phyloP scores from a whole-genome alignment of 2,329 filamentous ascomycete genomes.

The Sarocladium oryzae region DNA sequence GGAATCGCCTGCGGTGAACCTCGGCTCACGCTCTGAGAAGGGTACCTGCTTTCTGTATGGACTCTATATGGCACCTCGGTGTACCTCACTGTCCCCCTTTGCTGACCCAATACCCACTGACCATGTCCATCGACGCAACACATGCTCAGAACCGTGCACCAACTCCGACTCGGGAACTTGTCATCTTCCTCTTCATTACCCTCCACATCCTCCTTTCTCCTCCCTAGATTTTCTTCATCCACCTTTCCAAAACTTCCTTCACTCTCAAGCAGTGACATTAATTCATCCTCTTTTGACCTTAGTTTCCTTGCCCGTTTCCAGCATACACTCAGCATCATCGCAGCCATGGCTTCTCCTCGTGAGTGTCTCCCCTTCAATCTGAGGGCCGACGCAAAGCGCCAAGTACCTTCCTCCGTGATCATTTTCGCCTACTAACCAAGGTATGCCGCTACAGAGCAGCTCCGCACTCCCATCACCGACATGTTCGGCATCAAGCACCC shows the following conservation, averaged over 20 bases:
- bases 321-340: constrained; percentile 2
- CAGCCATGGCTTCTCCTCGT: constrained; percentile 15
- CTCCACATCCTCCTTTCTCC: neutral
- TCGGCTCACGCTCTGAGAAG: neutral
- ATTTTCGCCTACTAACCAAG: neutral
- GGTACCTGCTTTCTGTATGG: neutral
- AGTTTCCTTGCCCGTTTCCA: neutral
- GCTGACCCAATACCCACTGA: neutral
- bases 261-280: neutral
- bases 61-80: neutral
- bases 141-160: neutral
- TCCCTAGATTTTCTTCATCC: neutral
- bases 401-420: neutral
- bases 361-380: neutral
- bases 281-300: neutral
- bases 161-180: neutral
- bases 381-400: constrained; percentile 2
- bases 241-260: neutral
- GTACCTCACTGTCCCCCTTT: neutral
- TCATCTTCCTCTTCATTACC: neutral
- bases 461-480: constrained; percentile 89
- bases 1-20: neutral
- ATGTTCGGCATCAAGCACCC: constrained; percentile 98
- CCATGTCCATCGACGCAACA: neutral
- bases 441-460: constrained; percentile 33